These are phyloP conservation scores for Malassezia cuniculi DNA, from an alignment of 1,284 basidiomycete species.

Conservation along the genomic window DNA sequence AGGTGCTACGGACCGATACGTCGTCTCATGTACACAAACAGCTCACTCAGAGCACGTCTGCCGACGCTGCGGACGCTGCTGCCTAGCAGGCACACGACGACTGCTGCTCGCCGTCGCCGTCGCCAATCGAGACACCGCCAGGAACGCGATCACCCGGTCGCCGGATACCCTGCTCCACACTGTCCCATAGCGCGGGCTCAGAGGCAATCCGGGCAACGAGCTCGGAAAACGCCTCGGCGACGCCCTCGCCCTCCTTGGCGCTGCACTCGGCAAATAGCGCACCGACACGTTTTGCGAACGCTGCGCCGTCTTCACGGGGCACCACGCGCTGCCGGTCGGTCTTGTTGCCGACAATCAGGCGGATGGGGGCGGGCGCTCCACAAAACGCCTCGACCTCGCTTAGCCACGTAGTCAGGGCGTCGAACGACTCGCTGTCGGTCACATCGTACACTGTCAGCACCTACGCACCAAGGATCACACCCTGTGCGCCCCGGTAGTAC, in stretches of 20 bases:
- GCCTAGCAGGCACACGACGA: slow-evolving; percentile 28
- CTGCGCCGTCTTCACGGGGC: slow-evolving; percentile 60
- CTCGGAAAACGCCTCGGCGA: slow-evolving; percentile 40
- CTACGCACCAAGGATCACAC: slow-evolving; percentile 67
- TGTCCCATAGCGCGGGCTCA: slow-evolving; percentile 35
- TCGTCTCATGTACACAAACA: slow-evolving; percentile 10
- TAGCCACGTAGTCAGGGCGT: slow-evolving; percentile 82
- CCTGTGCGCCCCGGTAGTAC: slow-evolving; percentile 86
- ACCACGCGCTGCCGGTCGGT: slow-evolving; percentile 81
- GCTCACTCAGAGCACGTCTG: slow-evolving; percentile 4
- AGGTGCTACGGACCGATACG: slow-evolving; percentile 40
- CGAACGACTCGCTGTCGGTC: slow-evolving; percentile 75
- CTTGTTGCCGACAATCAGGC: slow-evolving; percentile 89
- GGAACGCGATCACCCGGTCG: slow-evolving; percentile 42
- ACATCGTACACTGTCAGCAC: slow-evolving; percentile 73
- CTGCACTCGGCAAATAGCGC: slow-evolving; percentile 70
- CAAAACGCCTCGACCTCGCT: slow-evolving; percentile 89
- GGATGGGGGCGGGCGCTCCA: slow-evolving; percentile 57
- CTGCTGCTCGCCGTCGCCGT: slow-evolving; percentile 20
- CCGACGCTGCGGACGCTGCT: not conserved
- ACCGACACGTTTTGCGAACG: slow-evolving; percentile 67
- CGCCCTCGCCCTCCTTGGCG: slow-evolving; percentile 37
- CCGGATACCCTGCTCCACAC: slow-evolving; percentile 24
- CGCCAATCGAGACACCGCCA: slow-evolving; percentile 32
- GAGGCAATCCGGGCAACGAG: slow-evolving; percentile 38